Percentiles rank a stretch among this genome's conserved stretches.
Conservation (phyloP, 23 red algal species). For the Gracilaria gracilis region DNA sequence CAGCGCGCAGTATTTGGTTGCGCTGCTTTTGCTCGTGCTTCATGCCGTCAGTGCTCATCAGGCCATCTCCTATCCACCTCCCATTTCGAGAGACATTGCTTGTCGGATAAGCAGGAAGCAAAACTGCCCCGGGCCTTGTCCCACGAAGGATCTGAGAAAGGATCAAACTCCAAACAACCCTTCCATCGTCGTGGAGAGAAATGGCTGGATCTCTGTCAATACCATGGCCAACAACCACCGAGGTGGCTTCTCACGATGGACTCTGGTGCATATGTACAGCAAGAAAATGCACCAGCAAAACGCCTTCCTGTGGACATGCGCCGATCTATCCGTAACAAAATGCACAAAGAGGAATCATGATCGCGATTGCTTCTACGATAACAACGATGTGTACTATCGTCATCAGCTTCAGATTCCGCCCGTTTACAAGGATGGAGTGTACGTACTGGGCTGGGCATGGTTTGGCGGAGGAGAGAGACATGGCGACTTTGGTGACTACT, state of each 20-base stretch:
- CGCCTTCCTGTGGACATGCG: conserved; percentile 71
- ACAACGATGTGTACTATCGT: conserved; percentile 36
- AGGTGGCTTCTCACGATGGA: conserved; percentile 64
- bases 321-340: conserved; percentile 44
- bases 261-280: conserved; percentile 61
- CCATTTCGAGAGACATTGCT: conserved; percentile 48
- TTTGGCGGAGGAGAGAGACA: conserved; percentile 64
- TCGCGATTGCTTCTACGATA: conserved; percentile 67
- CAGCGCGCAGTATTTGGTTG: neutral
- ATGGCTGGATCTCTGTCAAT: conserved; percentile 37
- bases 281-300: conserved; percentile 54
- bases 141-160: conserved; percentile 32
- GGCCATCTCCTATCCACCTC: conserved; percentile 39
- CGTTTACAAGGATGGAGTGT: conserved; percentile 58
- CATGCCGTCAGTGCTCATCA: conserved; percentile 25
- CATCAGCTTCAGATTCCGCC: conserved; percentile 52
- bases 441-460: conserved; percentile 72
- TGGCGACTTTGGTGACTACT: conserved; percentile 70
- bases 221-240: conserved; percentile 58
- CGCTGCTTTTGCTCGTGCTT: neutral
- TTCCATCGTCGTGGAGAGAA: conserved; percentile 19
- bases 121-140: conserved; percentile 77
- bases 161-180: conserved; percentile 63
- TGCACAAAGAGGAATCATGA: conserved; percentile 41
- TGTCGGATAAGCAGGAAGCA: conserved; percentile 64